phyloP scores from a whole-genome alignment of 441 rosid species.

The Populus hybrid region DNA sequence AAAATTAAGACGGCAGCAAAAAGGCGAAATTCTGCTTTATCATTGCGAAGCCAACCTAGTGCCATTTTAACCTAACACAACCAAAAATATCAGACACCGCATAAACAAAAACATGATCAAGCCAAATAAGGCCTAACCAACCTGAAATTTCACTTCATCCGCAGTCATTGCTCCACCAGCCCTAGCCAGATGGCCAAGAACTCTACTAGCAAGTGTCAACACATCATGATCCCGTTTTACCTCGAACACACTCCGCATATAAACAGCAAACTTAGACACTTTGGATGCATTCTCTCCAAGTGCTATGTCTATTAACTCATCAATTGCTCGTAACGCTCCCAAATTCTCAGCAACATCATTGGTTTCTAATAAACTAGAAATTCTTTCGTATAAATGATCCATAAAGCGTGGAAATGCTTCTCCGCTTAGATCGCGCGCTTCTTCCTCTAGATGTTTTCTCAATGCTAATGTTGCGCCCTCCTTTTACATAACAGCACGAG shows the following conservation, averaged over 20 bases:
- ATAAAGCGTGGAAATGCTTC: constrained; percentile 86
- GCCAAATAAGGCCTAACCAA: constrained; percentile 25
- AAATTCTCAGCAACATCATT: constrained; percentile 77
- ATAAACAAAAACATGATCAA: constrained; percentile 12
- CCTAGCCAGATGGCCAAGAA: constrained; percentile 96
- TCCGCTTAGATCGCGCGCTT: constrained; percentile 83
- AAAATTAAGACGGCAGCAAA: constrained; percentile 93
- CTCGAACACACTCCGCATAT: constrained; percentile 75
- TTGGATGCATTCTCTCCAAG: constrained; percentile 97
- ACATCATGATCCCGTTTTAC: constrained; percentile 82
- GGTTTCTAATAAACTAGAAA: constrained; percentile 68
- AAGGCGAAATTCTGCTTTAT: constrained; percentile 85
- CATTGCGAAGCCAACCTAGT: constrained; percentile 88
- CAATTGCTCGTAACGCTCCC: constrained; percentile 94
- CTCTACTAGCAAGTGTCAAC: constrained; percentile 89
- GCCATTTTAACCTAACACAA: constrained; percentile 75
- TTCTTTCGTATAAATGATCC: constrained; percentile 82
- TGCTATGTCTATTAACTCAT: constrained; percentile 88
- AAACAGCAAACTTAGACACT: constrained; percentile 80
- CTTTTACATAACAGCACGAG: constrained; percentile 28
- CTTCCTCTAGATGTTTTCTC: constrained; percentile 83
- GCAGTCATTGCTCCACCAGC: constrained; percentile 99
- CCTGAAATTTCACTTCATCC: constrained; percentile 98
- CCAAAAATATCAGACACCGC: constrained; percentile 12
- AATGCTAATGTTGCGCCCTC: constrained; percentile 84